Percentiles rank a stretch among this genome's conserved stretches.
Evolutionary conservation across 371 early-diverging fungal species (phyloP).

Genomic region (Basidiobolus meristosporus): DNA sequence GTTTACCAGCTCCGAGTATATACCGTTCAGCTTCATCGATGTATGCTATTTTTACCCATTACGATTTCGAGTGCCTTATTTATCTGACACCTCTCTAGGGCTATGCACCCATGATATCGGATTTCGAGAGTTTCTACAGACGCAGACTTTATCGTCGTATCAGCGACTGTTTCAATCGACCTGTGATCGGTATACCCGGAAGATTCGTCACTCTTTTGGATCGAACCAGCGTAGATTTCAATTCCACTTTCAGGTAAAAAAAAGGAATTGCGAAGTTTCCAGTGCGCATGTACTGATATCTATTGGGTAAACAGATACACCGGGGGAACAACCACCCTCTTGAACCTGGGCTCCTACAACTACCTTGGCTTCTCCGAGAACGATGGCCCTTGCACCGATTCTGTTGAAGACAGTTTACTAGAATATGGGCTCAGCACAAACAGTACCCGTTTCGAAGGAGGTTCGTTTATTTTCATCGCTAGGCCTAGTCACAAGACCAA

Average conservation of each 20-base stretch:
- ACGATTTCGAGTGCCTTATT: background rate
- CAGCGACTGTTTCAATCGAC: constrained; percentile 94
- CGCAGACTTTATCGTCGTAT: constrained; percentile 88
- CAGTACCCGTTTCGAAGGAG: constrained; percentile 53
- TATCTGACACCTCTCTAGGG: constrained; percentile 19
- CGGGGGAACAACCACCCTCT: constrained; percentile 56
- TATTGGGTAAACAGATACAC: constrained; percentile 26
- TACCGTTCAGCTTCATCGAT: background rate
- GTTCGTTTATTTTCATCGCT: constrained; percentile 5
- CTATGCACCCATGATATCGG: constrained; percentile 78
- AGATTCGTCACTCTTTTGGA: constrained; percentile 74
- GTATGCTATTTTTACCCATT: background rate
- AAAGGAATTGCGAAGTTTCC: constrained; percentile 1
- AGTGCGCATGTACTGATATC: too few relatives aligned
- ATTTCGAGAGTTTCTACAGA: constrained; percentile 95
- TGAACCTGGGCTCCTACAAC: constrained; percentile 98
- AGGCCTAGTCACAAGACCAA: background rate
- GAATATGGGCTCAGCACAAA: constrained; percentile 41
- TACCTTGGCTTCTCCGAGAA: constrained; percentile 96
- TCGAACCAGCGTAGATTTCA: constrained; percentile 64
- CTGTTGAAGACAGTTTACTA: constrained; percentile 51
- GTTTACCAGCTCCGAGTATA: constrained; percentile 10
- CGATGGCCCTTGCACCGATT: constrained; percentile 81
- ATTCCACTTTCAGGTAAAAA: constrained; percentile 55
- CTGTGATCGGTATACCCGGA: constrained; percentile 93